Evolutionary conservation across 2,329 filamentous ascomycete genomes (phyloP), one percentile per base, ranked within the genome.

Genomic region (Trichoderma pleuroti): DNA sequence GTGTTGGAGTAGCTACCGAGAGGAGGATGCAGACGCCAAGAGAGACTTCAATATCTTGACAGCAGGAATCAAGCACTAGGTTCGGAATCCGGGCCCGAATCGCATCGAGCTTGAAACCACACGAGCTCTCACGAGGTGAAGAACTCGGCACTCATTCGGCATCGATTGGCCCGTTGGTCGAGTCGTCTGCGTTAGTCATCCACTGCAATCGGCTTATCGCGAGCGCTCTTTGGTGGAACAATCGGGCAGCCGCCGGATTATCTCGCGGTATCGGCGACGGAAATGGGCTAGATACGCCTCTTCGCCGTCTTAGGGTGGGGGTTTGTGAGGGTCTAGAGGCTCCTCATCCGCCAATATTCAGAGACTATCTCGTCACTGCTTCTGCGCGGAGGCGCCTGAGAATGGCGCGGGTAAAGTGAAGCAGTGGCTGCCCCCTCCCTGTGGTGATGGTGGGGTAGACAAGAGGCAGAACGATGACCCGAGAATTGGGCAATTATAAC

Each of bases 201-300:
- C 26, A 30, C 39, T 1, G 5, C 12, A 30, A 34, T n/a, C 64
- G 34, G 64, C 26, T 30, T 65, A 46, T 62, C 67, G 67, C 39
- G 57, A 49, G 24, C 49, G 68, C 69, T 71, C 64, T 68, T 71
- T 71, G 69, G 69, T 71, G 69, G 69, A 71, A 71, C 62, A 71
- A 71, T 71, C 54, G 59, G 68, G 11, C 26, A 46, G 11, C 26
- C 28, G 14, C 32, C 62, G 68, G 61, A 67, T 59, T 14, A 70
- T 66, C 60, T 60, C 34, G 16, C 26, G 34, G 24, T 60, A 24
- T 42, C 32, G 46, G 52, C 18, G 57, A 42, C 12, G 26, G 26
- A 66, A 66, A 28, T 66, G 63, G 49, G 46, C 63, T 28, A 56
- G 34, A 24, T 34, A 59, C 56, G 65, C 65, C 65, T 60, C 39